Evolutionary conservation across 345 rosid genomes (phyloP), one percentile per base, ranked within the genome.

Genomic region (Dimocarpus longan): DNA sequence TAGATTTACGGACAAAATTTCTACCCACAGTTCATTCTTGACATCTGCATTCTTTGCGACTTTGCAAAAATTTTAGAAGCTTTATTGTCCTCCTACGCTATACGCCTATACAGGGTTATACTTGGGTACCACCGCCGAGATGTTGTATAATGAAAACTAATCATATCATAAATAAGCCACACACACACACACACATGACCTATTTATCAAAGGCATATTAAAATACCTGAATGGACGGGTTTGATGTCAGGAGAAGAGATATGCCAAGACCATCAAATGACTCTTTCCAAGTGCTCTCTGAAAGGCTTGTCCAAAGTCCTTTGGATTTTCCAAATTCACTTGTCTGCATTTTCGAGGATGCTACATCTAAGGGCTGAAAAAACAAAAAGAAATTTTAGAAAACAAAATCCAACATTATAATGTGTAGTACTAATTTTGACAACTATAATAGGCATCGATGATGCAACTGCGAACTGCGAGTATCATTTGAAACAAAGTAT

Each of bases 281-380:
- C 60, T 93, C 89, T 21, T 90, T 82, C 97, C 93, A 91, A 18
- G 86, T 68, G 74, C 91, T 88, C 68, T 91, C 94, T 0, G 94
- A 83, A 80, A 94, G 87, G 15, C 94, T 91, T 77, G 84, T 84
- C 97, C 97, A 90, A 76, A 96, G 90, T 68, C 99, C 98, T 89
- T 93, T 91, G 9, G 98, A 89, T 82, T 96, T 91, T 70, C 99
- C 99, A 80, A 94, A 94, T 79, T 85, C 94, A 79, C 98, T 91
- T 28, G 99, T 96, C 83, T 96, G 99, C 98, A 96, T 94, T 82
- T 88, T 94, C 26, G 99, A 96, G 19, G 99, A 89, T 56, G 97
- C 99, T 62, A 97, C 94, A 83, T 94, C 99, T 81, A 96, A 75
- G 40, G 99, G 99, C 99, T 96, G 88, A 76, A 81, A 66, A 77